Conservation (phyloP, 1,139 yeast species). For the Groenewaldozyma auringiensis region DNA sequence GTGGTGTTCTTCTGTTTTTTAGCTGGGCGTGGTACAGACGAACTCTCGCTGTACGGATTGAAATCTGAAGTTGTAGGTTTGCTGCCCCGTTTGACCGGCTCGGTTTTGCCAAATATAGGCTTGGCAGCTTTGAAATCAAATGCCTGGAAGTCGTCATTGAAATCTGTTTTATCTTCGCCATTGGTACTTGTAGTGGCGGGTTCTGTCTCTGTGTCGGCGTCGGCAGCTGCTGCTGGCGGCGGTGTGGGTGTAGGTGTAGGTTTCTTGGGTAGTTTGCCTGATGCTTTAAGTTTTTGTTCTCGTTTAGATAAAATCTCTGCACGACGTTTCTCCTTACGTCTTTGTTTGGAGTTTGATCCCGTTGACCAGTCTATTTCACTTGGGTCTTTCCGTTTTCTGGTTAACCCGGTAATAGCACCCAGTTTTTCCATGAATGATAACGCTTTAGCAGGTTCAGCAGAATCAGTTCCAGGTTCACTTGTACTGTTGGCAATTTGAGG, state of each 20-base stretch:
- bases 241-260: constrained; percentile 1
- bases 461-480: constrained; percentile 2
- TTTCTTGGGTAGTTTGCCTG: constrained; percentile 1
- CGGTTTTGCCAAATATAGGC: constrained; percentile 15
- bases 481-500: too few relatives aligned
- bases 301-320: not conserved
- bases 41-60: constrained; percentile 19
- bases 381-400: not conserved
- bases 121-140: constrained; percentile 21
- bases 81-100: constrained; percentile 9
- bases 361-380: constrained; percentile 4
- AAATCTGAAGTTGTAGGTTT: constrained; percentile 13
- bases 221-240: not conserved
- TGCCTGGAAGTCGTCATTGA: constrained; percentile 15
- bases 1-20: constrained; percentile 16
- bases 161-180: not conserved
- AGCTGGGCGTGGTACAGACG: constrained; percentile 16
- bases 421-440: constrained; percentile 4
- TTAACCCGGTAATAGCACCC: constrained; percentile 2
- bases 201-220: not conserved
- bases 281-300: not conserved
- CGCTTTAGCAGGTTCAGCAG: constrained; percentile 5
- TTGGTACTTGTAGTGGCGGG: not conserved
- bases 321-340: constrained; percentile 13
- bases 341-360: constrained; percentile 11